phyloP scores from a whole-genome alignment of 2,329 filamentous ascomycete genomes.

The Talaromyces sp. region DNA sequence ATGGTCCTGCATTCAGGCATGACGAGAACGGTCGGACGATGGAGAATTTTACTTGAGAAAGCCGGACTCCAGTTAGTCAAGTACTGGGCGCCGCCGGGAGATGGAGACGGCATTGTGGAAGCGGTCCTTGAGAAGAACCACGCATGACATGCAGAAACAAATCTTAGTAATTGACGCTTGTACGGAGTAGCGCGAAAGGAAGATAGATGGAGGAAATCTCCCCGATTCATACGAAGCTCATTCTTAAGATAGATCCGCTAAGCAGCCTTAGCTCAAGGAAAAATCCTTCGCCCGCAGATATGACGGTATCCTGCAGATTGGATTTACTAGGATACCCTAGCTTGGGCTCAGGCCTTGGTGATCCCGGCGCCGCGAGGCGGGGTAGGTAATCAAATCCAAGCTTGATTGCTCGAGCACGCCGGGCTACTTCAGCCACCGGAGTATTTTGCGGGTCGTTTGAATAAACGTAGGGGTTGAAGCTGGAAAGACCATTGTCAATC shows the following conservation, averaged over 20 bases:
- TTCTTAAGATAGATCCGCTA: background rate
- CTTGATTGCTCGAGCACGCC: background rate
- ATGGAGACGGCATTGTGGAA: constrained; percentile 17
- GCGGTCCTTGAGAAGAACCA: background rate
- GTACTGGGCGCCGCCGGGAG: constrained; percentile 22
- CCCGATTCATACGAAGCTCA: background rate
- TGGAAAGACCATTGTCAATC: background rate
- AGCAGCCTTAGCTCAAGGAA: background rate
- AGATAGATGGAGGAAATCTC: background rate
- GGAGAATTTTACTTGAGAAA: constrained; percentile 14
- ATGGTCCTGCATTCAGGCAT: constrained; percentile 16
- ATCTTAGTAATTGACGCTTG: background rate
- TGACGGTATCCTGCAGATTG: background rate
- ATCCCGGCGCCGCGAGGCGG: background rate
- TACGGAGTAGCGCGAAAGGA: background rate
- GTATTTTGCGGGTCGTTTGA: background rate
- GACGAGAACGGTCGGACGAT: constrained; percentile 14
- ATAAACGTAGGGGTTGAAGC: background rate
- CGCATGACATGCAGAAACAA: constrained; percentile 12
- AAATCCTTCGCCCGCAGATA: background rate
- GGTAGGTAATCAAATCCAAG: background rate
- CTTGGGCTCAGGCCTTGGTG: background rate
- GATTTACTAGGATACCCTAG: background rate
- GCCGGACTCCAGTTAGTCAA: constrained; percentile 25
- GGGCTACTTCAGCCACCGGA: background rate